phyloP scores from a whole-genome alignment of 2,329 filamentous ascomycete species.

The Rutstroemia sp. region DNA sequence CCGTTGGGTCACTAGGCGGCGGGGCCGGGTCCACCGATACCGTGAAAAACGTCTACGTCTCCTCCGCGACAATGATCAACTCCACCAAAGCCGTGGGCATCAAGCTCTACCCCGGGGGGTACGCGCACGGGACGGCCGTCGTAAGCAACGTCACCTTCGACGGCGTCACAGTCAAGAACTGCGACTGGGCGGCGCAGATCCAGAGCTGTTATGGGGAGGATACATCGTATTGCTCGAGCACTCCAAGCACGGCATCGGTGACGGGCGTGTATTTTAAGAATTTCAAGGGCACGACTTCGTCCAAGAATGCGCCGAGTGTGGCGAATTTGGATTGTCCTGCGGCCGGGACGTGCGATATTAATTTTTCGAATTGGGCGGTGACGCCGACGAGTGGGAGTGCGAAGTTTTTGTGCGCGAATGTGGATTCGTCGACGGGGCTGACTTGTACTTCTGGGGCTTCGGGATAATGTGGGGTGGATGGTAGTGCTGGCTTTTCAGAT shows the following conservation, averaged over 20 bases:
- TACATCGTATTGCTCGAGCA: slow-evolving; percentile 30
- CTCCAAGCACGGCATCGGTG: slow-evolving; percentile 31
- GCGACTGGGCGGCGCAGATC: slow-evolving; percentile 39
- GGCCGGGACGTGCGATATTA: slow-evolving; percentile 33
- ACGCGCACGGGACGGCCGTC: slow-evolving; percentile 30
- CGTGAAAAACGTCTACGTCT: slow-evolving; percentile 37
- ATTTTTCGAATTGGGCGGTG: slow-evolving; percentile 30
- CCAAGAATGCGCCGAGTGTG: slow-evolving; percentile 30
- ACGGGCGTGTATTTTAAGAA: slow-evolving; percentile 32
- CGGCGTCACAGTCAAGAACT: slow-evolving; percentile 31
- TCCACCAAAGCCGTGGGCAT: slow-evolving; percentile 40
- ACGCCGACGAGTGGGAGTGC: slow-evolving; percentile 29
- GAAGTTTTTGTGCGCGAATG: slow-evolving; percentile 31
- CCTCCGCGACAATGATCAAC: slow-evolving; percentile 33
- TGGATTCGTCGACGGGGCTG: slow-evolving; percentile 27
- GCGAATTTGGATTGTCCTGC: slow-evolving; percentile 34
- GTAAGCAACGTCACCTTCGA: slow-evolving; percentile 37
- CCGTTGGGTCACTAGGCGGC: slow-evolving; percentile 39
- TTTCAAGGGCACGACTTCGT: slow-evolving; percentile 34
- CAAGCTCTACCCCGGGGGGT: slow-evolving; percentile 37
- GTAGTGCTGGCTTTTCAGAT: no score
- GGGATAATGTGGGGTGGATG: slow-evolving; percentile 22
- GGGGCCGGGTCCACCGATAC: slow-evolving; percentile 29
- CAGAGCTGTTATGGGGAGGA: slow-evolving; percentile 37
- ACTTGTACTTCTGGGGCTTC: slow-evolving; percentile 31